A percentile compares a stretch with the other conserved stretches of the same genome.
phyloP scores from a whole-genome alignment of 1,284 basidiomycete species.

The Boletus mariae region DNA sequence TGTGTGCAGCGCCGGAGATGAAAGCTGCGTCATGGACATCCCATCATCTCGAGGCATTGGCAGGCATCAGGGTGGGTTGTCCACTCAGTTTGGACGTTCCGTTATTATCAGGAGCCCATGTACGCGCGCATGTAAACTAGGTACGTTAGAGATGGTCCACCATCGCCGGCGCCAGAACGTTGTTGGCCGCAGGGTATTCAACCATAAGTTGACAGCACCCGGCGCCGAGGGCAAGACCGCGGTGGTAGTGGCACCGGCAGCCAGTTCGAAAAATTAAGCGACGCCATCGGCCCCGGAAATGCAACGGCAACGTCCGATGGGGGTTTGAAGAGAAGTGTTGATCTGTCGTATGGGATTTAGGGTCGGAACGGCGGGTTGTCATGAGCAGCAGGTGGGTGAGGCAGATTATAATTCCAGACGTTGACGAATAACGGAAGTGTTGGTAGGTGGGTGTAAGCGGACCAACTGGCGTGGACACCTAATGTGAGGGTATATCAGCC shows the following conservation, averaged over 20 bases:
- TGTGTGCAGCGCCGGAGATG: constrained; percentile 22
- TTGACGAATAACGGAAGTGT: background rate
- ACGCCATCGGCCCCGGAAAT: background rate
- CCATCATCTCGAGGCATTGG: background rate
- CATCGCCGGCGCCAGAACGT: background rate
- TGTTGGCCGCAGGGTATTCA: background rate
- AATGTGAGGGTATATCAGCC: background rate
- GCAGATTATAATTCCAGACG: background rate
- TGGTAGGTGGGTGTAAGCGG: background rate
- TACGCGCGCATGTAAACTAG: background rate
- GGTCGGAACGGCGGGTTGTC: background rate
- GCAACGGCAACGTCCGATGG: background rate
- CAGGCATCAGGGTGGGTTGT: background rate
- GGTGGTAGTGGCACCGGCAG: background rate
- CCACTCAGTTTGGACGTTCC: background rate
- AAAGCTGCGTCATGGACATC: constrained; percentile 5
- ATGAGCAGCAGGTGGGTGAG: background rate
- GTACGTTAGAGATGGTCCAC: background rate
- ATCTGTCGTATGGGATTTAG: background rate
- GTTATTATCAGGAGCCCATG: background rate
- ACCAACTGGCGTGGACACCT: background rate
- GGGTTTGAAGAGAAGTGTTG: constrained; percentile 1
- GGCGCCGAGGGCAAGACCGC: background rate
- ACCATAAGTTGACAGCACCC: background rate
- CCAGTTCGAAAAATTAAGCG: background rate